Evolutionary conservation across 1,139 yeast genomes (phyloP), one percentile per base, ranked within the genome.

Genomic region (Saccharomyces uvarum): DNA sequence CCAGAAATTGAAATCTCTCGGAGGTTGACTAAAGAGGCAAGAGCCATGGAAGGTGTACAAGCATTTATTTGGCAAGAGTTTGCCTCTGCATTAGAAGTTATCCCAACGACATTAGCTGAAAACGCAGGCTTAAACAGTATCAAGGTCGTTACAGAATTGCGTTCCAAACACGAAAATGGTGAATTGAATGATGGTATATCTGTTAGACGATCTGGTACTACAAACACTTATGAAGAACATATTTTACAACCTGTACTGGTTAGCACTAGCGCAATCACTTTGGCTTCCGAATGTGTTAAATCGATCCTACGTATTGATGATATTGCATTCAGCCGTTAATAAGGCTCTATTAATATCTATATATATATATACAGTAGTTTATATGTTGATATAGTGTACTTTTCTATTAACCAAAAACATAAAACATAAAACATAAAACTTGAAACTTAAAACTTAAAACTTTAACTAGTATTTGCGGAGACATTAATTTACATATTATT

Each of bases 71-170:
- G 91, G 84, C 87, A 86, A 69, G 99, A 91, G 73, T 93, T 89
- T 75, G 97, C 99, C 21, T 84, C 86, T 66, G 98, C 99, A 2
- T 78, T 93, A 63, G 99, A 93, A 73, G 93, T 93, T 47, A 89
- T 93, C 60, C 99, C 99, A 61, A 89, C 97, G 2, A 95, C 99
- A 2, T 78, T 93, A 62, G 98, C 99, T 8, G 99, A 95, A 74
- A 95, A 93, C 70, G 98, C 99, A 14, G 99, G 99, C 56, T 76
- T 93, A 70, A 90, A 93, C 71, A 90, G 97, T 61, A 89, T 95
- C 65, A 88, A 88, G 63, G 95, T 95, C 51, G 96, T 93, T 47
- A 93, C 99, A 16, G 99, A 95, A 61, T 79, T 93, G 64, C 86
- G 97, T 71, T 86, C 88, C 69, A 84, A 86, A 72, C 99, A 95